A percentile compares a stretch with the other conserved stretches of the same genome.
Evolutionary conservation across 257 asterid species (phyloP).

Genomic region (Solanum clarkiae): DNA sequence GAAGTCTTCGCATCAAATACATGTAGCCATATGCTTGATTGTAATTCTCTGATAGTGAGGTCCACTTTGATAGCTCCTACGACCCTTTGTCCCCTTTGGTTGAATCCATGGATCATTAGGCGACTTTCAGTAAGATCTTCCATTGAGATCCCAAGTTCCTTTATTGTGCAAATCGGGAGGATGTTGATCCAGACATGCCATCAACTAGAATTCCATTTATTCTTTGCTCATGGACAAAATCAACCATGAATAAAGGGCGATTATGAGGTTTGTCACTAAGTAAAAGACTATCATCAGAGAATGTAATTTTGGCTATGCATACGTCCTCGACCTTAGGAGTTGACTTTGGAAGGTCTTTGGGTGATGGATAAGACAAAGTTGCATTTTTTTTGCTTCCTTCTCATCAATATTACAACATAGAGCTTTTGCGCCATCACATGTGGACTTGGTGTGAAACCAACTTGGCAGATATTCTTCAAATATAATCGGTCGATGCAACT

Average conservation of each 20-base stretch:
- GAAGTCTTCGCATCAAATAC: not conserved
- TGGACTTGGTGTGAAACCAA: not conserved
- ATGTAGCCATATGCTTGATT: not conserved
- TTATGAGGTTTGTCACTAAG: not conserved
- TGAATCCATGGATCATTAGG: not conserved
- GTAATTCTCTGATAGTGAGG: not conserved
- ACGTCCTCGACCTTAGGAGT: not conserved
- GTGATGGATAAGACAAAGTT: not conserved
- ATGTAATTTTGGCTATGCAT: not conserved
- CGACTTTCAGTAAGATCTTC: not conserved
- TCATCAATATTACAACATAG: not conserved
- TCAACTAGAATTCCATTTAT: not conserved
- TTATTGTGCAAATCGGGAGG: not conserved
- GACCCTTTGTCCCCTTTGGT: not conserved
- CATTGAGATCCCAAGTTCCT: not conserved
- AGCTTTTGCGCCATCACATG: not conserved
- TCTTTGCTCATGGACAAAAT: not conserved
- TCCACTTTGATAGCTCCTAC: not conserved
- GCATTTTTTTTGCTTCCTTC: not conserved
- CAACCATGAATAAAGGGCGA: not conserved
- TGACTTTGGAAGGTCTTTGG: too few species aligned
- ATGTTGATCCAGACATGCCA: not conserved
- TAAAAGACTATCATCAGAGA: not conserved
- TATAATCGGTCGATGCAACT: fast-evolving
- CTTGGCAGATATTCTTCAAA: too few species aligned